These are phyloP conservation scores for Phellopilus nigrolimitatus DNA, from an alignment of 1,284 basidiomycete genomes.

Conservation along the genomic window DNA sequence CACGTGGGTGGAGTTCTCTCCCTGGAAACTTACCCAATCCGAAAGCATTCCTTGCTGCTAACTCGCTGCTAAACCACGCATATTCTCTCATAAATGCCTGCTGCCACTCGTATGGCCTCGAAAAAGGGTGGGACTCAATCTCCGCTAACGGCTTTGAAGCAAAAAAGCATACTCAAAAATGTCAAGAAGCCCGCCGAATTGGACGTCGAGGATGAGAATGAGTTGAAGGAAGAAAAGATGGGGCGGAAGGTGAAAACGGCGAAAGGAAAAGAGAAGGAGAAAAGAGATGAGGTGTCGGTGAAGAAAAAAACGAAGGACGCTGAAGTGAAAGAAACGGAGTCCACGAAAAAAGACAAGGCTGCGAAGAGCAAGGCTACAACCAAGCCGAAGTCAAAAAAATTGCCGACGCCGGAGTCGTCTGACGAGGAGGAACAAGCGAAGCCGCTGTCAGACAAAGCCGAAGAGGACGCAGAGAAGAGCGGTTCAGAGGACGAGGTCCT, in stretches of 20 bases:
- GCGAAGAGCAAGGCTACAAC: constrained; percentile 11
- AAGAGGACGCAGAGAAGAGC: constrained; percentile 16
- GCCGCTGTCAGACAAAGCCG: background rate
- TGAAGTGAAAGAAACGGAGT: background rate
- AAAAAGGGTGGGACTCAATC: background rate
- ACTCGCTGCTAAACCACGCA: background rate
- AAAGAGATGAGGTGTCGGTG: background rate
- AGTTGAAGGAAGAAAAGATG: constrained; percentile 1
- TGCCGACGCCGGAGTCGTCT: background rate
- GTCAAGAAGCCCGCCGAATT: constrained; percentile 31
- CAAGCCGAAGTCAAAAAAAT: background rate
- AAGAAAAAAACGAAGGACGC: constrained; percentile 6
- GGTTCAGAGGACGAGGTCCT: constrained; percentile 35
- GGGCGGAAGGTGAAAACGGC: constrained; percentile 12
- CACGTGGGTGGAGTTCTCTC: background rate
- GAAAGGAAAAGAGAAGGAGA: constrained; percentile 1
- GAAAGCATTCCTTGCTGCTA: background rate
- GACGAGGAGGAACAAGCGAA: constrained; percentile 18
- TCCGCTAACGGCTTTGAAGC: background rate
- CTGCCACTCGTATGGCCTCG: too few relatives aligned
- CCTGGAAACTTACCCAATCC: background rate
- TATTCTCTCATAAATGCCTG: background rate
- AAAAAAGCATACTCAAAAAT: background rate
- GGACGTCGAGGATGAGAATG: constrained; percentile 33
- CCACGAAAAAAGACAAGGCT: constrained; percentile 21